Conservation (phyloP, 2,329 filamentous ascomycete species). For the Colletotrichum sp. region DNA sequence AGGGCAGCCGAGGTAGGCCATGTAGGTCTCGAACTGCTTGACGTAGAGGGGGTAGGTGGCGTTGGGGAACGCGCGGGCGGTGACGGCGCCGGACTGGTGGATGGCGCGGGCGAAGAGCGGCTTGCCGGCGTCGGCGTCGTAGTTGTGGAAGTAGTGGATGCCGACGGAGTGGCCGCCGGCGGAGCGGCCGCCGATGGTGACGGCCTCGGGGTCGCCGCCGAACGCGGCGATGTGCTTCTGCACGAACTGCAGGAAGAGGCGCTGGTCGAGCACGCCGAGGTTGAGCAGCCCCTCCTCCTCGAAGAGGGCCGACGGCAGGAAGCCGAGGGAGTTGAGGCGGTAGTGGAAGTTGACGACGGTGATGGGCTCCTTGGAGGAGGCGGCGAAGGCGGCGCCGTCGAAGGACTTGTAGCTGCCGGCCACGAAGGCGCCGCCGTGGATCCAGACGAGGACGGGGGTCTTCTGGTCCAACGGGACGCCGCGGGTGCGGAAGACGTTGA, state of each 20-base stretch:
- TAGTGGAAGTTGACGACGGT: slow-evolving; percentile 71
- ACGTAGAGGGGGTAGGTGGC: slow-evolving; percentile 46
- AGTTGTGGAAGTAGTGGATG: slow-evolving; percentile 66
- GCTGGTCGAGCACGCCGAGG: slow-evolving; percentile 64
- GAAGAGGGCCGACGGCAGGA: slow-evolving; percentile 61
- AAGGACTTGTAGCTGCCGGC: slow-evolving; percentile 35
- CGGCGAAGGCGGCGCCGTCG: slow-evolving; percentile 36
- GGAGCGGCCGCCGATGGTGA: slow-evolving; percentile 69
- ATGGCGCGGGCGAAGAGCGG: slow-evolving; percentile 69
- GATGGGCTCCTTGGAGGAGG: slow-evolving; percentile 50
- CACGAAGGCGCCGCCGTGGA: slow-evolving; percentile 42
- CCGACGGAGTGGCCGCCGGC: slow-evolving; percentile 65
- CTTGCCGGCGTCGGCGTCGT: slow-evolving; percentile 62
- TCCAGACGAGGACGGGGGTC: slow-evolving; percentile 42
- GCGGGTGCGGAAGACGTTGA: slow-evolving; percentile 42
- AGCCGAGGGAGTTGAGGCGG: slow-evolving; percentile 65
- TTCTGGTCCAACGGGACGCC: slow-evolving; percentile 36
- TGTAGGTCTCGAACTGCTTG: slow-evolving; percentile 56
- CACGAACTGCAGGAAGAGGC: slow-evolving; percentile 65
- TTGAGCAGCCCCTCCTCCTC: slow-evolving; percentile 60
- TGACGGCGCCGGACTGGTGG: slow-evolving; percentile 62
- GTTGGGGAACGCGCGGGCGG: slow-evolving; percentile 36
- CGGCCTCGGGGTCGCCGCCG: slow-evolving; percentile 67
- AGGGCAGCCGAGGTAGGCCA: slow-evolving; percentile 57
- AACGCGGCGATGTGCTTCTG: slow-evolving; percentile 68